Evolutionary conservation across 2,329 filamentous ascomycete species (phyloP).

Genomic region (Cladosporium sp.): DNA sequence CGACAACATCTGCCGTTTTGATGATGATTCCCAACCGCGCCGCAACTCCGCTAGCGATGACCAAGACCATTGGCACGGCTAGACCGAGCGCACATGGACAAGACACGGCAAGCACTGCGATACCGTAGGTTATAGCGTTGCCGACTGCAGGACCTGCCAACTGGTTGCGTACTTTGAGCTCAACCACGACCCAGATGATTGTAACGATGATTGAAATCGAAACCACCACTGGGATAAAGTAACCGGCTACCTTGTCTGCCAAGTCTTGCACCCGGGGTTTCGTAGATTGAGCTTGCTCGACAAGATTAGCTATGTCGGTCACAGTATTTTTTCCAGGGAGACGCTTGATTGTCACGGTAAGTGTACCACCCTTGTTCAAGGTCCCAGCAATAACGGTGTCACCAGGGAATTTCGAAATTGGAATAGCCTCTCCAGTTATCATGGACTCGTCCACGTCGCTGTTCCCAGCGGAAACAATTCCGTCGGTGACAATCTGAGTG

Average conservation of each 20-base stretch:
- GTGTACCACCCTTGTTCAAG: slow-evolving; percentile 47
- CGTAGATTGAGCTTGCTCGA: slow-evolving; percentile 61
- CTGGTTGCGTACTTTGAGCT: slow-evolving; percentile 34
- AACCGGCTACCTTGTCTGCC: slow-evolving; percentile 60
- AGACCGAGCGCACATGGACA: slow-evolving; percentile 73
- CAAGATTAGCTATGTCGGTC: slow-evolving; percentile 59
- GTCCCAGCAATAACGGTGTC: slow-evolving; percentile 59
- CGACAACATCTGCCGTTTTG: slow-evolving; percentile 59
- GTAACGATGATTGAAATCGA: slow-evolving; percentile 55
- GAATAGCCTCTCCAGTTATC: slow-evolving; percentile 64
- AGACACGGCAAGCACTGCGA: slow-evolving; percentile 66
- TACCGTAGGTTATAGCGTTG: slow-evolving; percentile 59
- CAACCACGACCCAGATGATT: slow-evolving; percentile 59
- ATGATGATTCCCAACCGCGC: slow-evolving; percentile 63
- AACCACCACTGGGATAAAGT: slow-evolving; percentile 63
- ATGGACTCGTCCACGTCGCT: slow-evolving; percentile 71
- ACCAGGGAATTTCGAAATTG: slow-evolving; percentile 51
- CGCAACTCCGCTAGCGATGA: slow-evolving; percentile 62
- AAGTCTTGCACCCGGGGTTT: slow-evolving; percentile 64
- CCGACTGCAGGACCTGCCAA: slow-evolving; percentile 45
- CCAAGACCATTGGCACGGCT: slow-evolving; percentile 71
- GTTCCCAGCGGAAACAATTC: slow-evolving; percentile 54
- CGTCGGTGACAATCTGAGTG: slow-evolving; percentile 60
- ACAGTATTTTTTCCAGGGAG: slow-evolving; percentile 70
- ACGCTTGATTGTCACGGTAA: slow-evolving; percentile 50